These are phyloP conservation scores for Xylaria sp. DNA, from an alignment of 2,329 filamentous ascomycete genomes.

Conservation along the genomic window DNA sequence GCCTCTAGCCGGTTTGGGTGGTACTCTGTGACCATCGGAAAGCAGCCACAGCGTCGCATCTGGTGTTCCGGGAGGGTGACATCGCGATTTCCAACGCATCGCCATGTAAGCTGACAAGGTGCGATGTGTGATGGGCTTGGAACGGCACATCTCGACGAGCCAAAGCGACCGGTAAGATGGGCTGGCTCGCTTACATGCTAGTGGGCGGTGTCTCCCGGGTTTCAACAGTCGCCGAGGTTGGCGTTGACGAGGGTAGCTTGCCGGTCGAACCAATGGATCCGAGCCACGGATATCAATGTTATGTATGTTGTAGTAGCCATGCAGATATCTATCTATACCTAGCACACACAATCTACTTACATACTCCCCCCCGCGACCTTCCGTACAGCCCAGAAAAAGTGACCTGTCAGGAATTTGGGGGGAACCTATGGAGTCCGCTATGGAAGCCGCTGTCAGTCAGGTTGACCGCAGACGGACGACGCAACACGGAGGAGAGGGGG, in stretches of 20 bases:
- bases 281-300: conserved; percentile 40
- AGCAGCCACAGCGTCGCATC: conserved; percentile 42
- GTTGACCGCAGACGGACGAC: conserved; percentile 27
- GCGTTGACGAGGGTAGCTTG: conserved; percentile 34
- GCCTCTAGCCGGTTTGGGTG: conserved; percentile 24
- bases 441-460: conserved; percentile 33
- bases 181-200: conserved; percentile 39
- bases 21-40: conserved; percentile 37
- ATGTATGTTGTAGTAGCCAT: conserved; percentile 35
- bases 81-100: conserved; percentile 40
- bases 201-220: conserved; percentile 39
- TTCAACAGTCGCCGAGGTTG: conserved; percentile 41
- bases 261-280: conserved; percentile 39
- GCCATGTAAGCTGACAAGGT: conserved; percentile 36
- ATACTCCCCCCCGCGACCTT: conserved; percentile 5
- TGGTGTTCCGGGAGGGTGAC: conserved; percentile 36
- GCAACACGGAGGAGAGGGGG: conserved; percentile 13
- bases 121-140: conserved; percentile 36
- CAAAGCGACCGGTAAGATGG: conserved; percentile 33
- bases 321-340: conserved; percentile 28
- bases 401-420: conserved; percentile 24
- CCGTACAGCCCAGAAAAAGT: conserved; percentile 18
- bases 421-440: conserved; percentile 21
- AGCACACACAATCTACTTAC: conserved; percentile 10
- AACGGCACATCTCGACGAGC: conserved; percentile 35